These are phyloP conservation scores for Pichia sp. DNA, from an alignment of 1,139 yeast species.

Conservation along the genomic window DNA sequence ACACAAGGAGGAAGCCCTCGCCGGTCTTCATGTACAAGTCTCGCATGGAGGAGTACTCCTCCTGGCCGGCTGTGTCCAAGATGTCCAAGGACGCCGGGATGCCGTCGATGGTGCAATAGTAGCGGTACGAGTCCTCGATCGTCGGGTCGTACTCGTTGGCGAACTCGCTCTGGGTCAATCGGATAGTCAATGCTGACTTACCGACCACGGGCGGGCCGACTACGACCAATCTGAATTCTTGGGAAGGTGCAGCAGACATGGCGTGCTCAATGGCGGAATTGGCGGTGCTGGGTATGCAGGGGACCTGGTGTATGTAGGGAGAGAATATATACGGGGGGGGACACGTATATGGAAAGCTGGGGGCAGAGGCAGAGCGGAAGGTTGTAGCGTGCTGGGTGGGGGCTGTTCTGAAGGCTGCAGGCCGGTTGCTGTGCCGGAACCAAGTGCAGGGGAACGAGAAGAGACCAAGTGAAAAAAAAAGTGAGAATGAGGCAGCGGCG, in stretches of 20 bases:
- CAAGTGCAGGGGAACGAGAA: too few relatives aligned
- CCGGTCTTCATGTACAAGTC: slow-evolving; percentile 81
- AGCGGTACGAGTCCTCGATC: slow-evolving; percentile 73
- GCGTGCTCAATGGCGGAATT: too few relatives aligned
- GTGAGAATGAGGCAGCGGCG: too few relatives aligned
- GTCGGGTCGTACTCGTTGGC: slow-evolving; percentile 98
- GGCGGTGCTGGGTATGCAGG: too few relatives aligned
- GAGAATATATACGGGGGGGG: neutral
- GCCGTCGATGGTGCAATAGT: slow-evolving; percentile 50
- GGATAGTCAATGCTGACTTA: slow-evolving; percentile 90
- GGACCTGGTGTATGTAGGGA: too few relatives aligned
- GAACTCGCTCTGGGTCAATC: slow-evolving; percentile 83
- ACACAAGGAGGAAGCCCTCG: slow-evolving; percentile 81
- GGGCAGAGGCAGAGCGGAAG: too few relatives aligned
- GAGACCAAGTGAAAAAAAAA: too few relatives aligned
- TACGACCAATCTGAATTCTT: slow-evolving; percentile 84
- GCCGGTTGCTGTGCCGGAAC: too few relatives aligned
- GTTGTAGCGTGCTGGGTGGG: too few relatives aligned
- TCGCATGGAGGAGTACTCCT: slow-evolving; percentile 90
- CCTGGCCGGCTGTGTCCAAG: slow-evolving; percentile 97
- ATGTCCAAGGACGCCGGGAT: slow-evolving; percentile 60
- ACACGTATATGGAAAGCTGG: too few relatives aligned
- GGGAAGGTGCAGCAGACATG: slow-evolving; percentile 26
- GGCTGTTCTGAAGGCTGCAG: too few relatives aligned
- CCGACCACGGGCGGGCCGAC: slow-evolving; percentile 99